Evolutionary conservation across 805 yeast species (phyloP).

Genomic region (Tetrapisispora arboricola): DNA sequence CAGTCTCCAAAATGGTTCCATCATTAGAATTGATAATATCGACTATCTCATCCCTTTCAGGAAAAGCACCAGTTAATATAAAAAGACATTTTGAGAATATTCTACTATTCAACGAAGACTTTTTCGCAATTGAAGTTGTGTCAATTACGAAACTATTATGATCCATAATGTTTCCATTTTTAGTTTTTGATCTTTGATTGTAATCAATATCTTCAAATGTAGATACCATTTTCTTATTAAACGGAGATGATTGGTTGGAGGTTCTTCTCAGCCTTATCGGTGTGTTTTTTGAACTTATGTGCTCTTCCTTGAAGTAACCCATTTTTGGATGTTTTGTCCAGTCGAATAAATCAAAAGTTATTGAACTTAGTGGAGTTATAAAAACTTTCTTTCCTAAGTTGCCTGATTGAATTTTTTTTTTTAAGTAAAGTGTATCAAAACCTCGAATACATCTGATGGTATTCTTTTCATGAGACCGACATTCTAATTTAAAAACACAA

Average conservation of each 20-base stretch:
- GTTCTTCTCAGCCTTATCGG: conserved; percentile 17
- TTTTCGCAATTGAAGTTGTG: background rate
- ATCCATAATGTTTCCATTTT: no score
- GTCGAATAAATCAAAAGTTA: conserved; percentile 26
- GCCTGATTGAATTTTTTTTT: conserved; percentile 19
- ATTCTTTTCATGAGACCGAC: conserved; percentile 12
- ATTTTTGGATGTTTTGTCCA: conserved; percentile 31
- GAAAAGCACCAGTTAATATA: conserved; percentile 29
- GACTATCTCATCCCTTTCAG: conserved; percentile 27
- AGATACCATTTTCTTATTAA: conserved; percentile 7
- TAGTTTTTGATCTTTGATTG: background rate
- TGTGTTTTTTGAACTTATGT: conserved; percentile 9
- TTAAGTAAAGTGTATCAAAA: conserved; percentile 39
- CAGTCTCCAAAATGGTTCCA: conserved; percentile 31
- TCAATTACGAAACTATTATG: background rate
- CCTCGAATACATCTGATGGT: conserved; percentile 50
- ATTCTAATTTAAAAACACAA: conserved; percentile 38
- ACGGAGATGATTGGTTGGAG: conserved; percentile 2
- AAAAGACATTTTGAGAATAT: conserved; percentile 32
- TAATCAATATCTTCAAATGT: background rate
- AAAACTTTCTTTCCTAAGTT: conserved; percentile 12
- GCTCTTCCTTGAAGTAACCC: background rate
- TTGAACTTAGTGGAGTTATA: conserved; percentile 21
- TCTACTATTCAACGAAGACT: no score
- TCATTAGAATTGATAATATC: conserved; percentile 35